A percentile compares a stretch with the other conserved stretches of the same genome.
These are phyloP conservation scores for Mucor indicus DNA, from an alignment of 371 early-diverging fungal species.

Conservation along the genomic window DNA sequence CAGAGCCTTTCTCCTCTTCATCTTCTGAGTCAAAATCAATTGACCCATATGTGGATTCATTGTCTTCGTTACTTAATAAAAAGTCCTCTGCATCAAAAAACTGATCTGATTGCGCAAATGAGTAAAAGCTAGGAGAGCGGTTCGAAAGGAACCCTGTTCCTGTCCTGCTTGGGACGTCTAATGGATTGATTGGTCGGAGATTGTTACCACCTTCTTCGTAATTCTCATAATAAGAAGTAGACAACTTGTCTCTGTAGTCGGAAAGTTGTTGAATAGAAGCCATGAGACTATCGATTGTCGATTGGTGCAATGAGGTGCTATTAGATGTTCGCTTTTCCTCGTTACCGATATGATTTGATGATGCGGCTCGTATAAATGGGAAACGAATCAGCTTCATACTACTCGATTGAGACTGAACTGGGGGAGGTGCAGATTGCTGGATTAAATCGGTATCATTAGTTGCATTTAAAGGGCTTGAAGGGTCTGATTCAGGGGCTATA, in stretches of 20 bases:
- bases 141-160: neutral
- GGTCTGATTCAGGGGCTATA: no score
- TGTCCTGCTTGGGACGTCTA: slow-evolving; percentile 2
- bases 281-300: neutral
- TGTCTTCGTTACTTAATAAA: neutral
- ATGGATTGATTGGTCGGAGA: neutral
- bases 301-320: no score
- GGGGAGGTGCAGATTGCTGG: no score
- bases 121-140: slow-evolving; percentile 10
- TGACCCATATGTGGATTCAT: slow-evolving; percentile 1
- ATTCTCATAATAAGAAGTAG: neutral
- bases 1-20: no score
- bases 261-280: no score
- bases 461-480: no score
- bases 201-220: neutral
- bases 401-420: no score
- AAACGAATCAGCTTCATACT: no score
- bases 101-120: slow-evolving; percentile 7
- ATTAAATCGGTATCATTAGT: no score
- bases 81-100: slow-evolving; percentile 15
- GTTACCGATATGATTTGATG: no score
- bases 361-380: no score
- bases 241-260: neutral
- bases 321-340: no score
- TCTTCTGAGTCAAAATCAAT: slow-evolving; percentile 9